Conservation (phyloP, 106 monocot genomes). For the Vanilla planifolia region DNA sequence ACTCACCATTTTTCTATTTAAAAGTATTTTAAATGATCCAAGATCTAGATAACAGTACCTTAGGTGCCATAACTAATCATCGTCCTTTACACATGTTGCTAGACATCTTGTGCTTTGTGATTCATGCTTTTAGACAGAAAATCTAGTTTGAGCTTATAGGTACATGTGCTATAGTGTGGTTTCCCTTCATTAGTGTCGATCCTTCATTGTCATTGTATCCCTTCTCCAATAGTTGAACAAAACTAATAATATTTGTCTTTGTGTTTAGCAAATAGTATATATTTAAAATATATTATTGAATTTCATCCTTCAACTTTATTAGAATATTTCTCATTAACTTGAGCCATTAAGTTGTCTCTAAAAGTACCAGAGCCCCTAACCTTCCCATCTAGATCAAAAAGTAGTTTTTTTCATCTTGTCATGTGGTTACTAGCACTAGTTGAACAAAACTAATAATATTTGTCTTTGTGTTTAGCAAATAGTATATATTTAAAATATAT, state of each 20-base stretch:
- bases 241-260: too few relatives aligned
- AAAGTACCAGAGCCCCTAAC: background rate
- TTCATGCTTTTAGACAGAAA: background rate
- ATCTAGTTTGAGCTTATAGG: background rate
- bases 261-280: too few relatives aligned
- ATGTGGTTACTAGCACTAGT: background rate
- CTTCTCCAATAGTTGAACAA: too few relatives aligned
- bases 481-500: too few relatives aligned
- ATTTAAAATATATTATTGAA: too few relatives aligned
- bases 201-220: background rate
- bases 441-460: background rate
- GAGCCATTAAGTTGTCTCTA: background rate
- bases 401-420: background rate
- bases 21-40: background rate
- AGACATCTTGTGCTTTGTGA: background rate
- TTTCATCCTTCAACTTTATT: background rate
- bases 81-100: background rate
- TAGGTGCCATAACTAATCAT: background rate
- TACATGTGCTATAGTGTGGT: background rate
- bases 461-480: too few relatives aligned
- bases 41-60: background rate
- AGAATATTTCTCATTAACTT: background rate
- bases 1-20: background rate
- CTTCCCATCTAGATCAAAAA: background rate
- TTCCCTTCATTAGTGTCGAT: background rate